A percentile compares a stretch with the other conserved stretches of the same genome.
Conservation (phyloP, 1,284 basidiomycete species). For the Papiliotrema nemorosa region DNA sequence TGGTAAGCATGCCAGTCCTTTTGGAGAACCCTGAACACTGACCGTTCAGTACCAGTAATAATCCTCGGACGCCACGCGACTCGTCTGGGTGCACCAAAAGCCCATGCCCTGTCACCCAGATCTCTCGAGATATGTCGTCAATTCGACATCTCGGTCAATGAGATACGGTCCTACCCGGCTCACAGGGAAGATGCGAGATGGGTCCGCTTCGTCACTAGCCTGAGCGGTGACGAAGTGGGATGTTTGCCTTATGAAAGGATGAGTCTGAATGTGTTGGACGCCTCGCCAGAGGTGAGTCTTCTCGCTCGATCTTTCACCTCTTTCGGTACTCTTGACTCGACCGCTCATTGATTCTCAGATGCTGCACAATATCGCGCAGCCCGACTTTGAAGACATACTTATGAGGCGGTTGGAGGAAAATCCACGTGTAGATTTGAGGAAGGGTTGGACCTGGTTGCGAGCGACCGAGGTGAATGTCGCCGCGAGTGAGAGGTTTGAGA, state of each 20-base stretch:
- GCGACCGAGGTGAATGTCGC: slow-evolving; percentile 15
- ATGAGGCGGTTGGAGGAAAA: slow-evolving; percentile 13
- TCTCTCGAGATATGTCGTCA: slow-evolving; percentile 26
- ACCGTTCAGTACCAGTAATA: slow-evolving; percentile 22
- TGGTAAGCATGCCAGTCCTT: background rate
- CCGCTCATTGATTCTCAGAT: no score
- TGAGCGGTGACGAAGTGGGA: slow-evolving; percentile 18
- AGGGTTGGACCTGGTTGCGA: slow-evolving; percentile 25
- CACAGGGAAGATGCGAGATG: slow-evolving; percentile 19
- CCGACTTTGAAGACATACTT: slow-evolving; percentile 22
- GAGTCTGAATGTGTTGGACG: slow-evolving; percentile 15
- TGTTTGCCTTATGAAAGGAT: slow-evolving; percentile 23
- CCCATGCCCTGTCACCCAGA: slow-evolving; percentile 22
- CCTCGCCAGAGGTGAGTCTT: slow-evolving; percentile 19
- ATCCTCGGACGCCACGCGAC: slow-evolving; percentile 19
- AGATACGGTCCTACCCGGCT: slow-evolving; percentile 17
- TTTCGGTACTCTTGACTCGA: no score
- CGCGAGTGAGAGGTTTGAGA: background rate
- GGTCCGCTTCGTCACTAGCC: slow-evolving; percentile 24
- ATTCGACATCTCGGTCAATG: slow-evolving; percentile 12
- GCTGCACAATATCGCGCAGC: slow-evolving; percentile 29
- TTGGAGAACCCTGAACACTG: background rate
- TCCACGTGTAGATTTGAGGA: slow-evolving; percentile 16
- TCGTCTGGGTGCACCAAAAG: slow-evolving; percentile 24
- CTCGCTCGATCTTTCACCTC: background rate